A percentile compares a stretch with the other conserved stretches of the same genome.
Conservation (phyloP, 2,329 filamentous ascomycete species). For the Neocucurbitaria cava region DNA sequence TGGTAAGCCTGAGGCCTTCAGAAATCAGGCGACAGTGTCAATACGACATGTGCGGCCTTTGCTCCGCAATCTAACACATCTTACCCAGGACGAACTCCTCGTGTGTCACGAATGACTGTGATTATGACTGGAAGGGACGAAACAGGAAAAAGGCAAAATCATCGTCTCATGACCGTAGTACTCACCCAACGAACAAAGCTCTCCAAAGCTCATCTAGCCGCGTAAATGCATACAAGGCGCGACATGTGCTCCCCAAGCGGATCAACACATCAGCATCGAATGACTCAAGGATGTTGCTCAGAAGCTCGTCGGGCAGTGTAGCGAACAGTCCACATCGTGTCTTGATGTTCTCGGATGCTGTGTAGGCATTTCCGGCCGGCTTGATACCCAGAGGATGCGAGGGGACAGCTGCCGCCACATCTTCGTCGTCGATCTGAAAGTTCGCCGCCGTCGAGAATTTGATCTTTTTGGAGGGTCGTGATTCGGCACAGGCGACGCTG, state of each 20-base stretch:
- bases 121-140: constrained; percentile 11
- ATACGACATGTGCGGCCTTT: not conserved
- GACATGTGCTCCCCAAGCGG: constrained; percentile 77
- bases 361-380: constrained; percentile 83
- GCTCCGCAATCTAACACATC: not conserved
- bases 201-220: constrained; percentile 90
- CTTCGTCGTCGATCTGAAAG: constrained; percentile 29
- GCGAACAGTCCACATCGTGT: constrained; percentile 70
- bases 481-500: constrained; percentile 32
- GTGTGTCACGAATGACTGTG: constrained; percentile 3
- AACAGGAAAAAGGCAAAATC: constrained; percentile 3
- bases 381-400: constrained; percentile 84
- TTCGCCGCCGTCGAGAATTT: constrained; percentile 35
- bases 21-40: not conserved
- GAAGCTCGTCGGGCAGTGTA: constrained; percentile 78
- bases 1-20: not conserved
- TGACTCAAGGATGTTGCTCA: constrained; percentile 76
- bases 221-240: constrained; percentile 84
- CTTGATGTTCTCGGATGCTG: constrained; percentile 71
- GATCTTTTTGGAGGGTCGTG: constrained; percentile 45
- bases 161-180: constrained; percentile 33
- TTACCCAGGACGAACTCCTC: constrained; percentile 2
- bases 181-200: constrained; percentile 82
- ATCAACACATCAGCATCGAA: constrained; percentile 70
- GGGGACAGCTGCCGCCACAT: constrained; percentile 67